Conservation (phyloP, 2,329 filamentous ascomycete species). For the Microsporum canis region DNA sequence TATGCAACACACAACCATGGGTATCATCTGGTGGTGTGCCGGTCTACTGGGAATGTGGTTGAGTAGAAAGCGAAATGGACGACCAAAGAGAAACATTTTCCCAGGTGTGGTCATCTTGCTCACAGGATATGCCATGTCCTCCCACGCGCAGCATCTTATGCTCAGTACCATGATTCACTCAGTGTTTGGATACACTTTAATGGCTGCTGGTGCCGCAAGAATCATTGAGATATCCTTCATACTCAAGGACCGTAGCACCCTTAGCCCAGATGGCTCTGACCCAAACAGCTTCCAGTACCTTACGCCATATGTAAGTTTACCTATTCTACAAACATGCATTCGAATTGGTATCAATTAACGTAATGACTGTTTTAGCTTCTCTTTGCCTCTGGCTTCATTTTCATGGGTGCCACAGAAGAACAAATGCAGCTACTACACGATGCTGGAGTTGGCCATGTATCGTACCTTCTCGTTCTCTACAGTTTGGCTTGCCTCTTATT, state of each 20-base stretch:
- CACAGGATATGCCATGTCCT: conserved; percentile 92
- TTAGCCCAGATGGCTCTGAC: conserved; percentile 57
- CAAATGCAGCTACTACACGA: conserved; percentile 71
- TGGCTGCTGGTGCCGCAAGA: conserved; percentile 72
- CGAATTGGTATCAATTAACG: not conserved
- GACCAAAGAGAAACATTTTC: conserved; percentile 83
- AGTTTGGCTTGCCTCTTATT: conserved; percentile 84
- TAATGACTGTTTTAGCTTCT: conserved; percentile 51
- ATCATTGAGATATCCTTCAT: conserved; percentile 90
- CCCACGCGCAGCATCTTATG: conserved; percentile 72
- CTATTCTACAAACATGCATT: conserved; percentile 8
- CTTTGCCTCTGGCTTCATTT: conserved; percentile 85
- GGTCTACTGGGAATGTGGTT: conserved; percentile 88
- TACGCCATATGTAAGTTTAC: conserved; percentile 54
- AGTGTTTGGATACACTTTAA: conserved; percentile 88
- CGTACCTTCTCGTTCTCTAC: conserved; percentile 85
- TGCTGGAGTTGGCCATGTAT: conserved; percentile 72
- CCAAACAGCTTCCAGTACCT: conserved; percentile 63
- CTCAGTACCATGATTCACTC: conserved; percentile 79
- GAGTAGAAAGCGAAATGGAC: conserved; percentile 68
- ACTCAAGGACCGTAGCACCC: conserved; percentile 56
- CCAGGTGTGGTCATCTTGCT: conserved; percentile 82
- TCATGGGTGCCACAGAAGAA: conserved; percentile 95
- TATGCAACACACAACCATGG: conserved; percentile 97
- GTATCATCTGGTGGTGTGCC: conserved; percentile 96